These are phyloP conservation scores for Solanum hybrid DNA, from an alignment of 305 asterid species.

Conservation along the genomic window DNA sequence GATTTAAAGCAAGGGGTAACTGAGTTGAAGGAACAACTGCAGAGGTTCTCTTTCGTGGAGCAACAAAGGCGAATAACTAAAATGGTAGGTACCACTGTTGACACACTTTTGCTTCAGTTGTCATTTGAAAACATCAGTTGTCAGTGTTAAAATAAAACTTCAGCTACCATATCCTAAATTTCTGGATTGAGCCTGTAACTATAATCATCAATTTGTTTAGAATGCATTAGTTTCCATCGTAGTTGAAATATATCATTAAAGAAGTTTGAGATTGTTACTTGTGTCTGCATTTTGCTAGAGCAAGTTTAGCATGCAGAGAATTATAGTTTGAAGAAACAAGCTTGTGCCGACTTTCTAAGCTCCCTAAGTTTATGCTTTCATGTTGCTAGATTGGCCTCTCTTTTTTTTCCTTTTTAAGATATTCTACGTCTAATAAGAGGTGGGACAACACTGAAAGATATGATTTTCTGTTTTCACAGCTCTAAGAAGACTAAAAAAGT, in stretches of 20 bases:
- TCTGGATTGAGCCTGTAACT: neutral
- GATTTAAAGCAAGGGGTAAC: slow-evolving; percentile 42
- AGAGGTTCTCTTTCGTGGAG: slow-evolving; percentile 32
- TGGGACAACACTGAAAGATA: neutral
- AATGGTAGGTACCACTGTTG: slow-evolving; percentile 30
- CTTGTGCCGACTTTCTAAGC: neutral
- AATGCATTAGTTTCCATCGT: neutral
- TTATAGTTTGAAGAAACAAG: neutral
- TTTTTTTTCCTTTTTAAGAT: neutral
- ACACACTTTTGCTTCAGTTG: neutral
- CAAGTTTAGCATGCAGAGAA: neutral
- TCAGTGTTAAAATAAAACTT: neutral
- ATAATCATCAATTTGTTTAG: neutral
- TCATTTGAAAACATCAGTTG: neutral
- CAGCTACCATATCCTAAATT: neutral
- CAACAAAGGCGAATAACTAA: slow-evolving; percentile 43
- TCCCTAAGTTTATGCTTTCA: neutral
- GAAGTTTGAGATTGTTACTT: neutral
- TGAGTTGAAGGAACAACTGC: slow-evolving; percentile 39
- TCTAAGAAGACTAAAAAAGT: neutral
- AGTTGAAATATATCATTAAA: neutral
- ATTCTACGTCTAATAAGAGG: neutral
- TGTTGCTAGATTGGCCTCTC: neutral
- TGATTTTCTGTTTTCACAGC: neutral
- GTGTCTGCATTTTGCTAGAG: neutral